Conservation (phyloP, 2,329 filamentous ascomycete genomes). For the Lizonia empirigonia region DNA sequence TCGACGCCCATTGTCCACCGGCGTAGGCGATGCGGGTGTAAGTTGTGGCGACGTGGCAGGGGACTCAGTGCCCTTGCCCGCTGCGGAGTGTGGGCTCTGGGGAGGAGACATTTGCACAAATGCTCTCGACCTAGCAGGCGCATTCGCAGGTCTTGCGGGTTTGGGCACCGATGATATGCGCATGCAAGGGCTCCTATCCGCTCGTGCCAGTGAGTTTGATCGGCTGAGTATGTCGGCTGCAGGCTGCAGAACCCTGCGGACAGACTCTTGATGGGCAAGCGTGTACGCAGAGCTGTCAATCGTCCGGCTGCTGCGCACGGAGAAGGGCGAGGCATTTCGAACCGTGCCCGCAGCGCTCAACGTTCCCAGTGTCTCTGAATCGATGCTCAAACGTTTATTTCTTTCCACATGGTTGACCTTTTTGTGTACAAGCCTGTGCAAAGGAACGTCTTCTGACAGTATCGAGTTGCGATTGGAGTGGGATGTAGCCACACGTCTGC, state of each 20-base stretch:
- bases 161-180: slow-evolving; percentile 46
- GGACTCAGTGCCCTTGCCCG: background rate
- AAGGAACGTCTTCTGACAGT: slow-evolving; percentile 50
- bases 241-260: slow-evolving; percentile 41
- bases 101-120: slow-evolving; percentile 33
- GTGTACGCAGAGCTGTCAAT: slow-evolving; percentile 41
- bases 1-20: slow-evolving; percentile 13
- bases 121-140: slow-evolving; percentile 19
- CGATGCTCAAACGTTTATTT: slow-evolving; percentile 38
- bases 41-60: slow-evolving; percentile 3
- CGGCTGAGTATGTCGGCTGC: slow-evolving; percentile 43
- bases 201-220: slow-evolving; percentile 31
- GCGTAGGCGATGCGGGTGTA: slow-evolving; percentile 15
- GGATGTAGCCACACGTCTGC: slow-evolving; percentile 50
- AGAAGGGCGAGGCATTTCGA: slow-evolving; percentile 39
- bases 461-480: slow-evolving; percentile 54
- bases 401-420: slow-evolving; percentile 56
- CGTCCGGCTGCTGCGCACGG: slow-evolving; percentile 30
- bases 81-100: slow-evolving; percentile 22
- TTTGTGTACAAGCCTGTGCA: slow-evolving; percentile 59
- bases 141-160: slow-evolving; percentile 10
- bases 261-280: slow-evolving; percentile 39
- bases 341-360: slow-evolving; percentile 16
- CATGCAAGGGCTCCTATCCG: slow-evolving; percentile 29
- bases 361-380: slow-evolving; percentile 31